Base-by-base conservation (phyloP, 2,329 filamentous ascomycete species). In the Pseudopyricularia javanii region DNA sequence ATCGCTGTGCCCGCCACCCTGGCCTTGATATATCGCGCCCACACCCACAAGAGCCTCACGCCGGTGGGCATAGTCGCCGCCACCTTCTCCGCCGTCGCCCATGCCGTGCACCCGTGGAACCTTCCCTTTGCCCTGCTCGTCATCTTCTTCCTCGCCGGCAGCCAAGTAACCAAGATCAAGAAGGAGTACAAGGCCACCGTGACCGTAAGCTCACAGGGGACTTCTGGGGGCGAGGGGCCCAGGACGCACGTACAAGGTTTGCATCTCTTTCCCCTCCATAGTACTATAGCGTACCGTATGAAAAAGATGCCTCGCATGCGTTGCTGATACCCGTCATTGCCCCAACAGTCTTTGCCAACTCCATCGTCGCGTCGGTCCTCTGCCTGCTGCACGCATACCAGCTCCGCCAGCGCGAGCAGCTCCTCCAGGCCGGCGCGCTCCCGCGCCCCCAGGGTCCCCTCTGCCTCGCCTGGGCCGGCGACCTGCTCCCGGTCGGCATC, bases 21-120 rank as follows among this genome's bases (percentile, higher is more conserved):
- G 55, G 74, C 74, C 55, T 75, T 91, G 59, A 72, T 85, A 53
- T 79, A 80, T 60, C 78, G 86, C 55, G 85, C 87, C 33, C 80
- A 80, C 69, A 81, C 77, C 48, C 83, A 82, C 60, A 85, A 87
- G 53, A 91, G 85, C 24, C 77, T 98, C 37, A 97, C 91, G 1
- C 80, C 85, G 0, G 70, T 75, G 7, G 91, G 91, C 56, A 80
- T 95, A 59, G 59, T 85, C 35, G 78, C 80, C 12, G 91, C 91
- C 3, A 73, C 75, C 5, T 61, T 85, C 45, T 95, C 91, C 4
- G 91, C 89, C 4, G 66, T 78, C 47, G 80, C 86, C 11, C 93
- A 98, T 66, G 89, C 90, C 15, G 70, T 91, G n/a, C 91, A 97
- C 67, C 91, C 91, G 3, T 96, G 89, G 85, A 88, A 87, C 55